Evolutionary conservation across 2,329 filamentous ascomycete genomes (phyloP).

Genomic region (Alternaria rosae): DNA sequence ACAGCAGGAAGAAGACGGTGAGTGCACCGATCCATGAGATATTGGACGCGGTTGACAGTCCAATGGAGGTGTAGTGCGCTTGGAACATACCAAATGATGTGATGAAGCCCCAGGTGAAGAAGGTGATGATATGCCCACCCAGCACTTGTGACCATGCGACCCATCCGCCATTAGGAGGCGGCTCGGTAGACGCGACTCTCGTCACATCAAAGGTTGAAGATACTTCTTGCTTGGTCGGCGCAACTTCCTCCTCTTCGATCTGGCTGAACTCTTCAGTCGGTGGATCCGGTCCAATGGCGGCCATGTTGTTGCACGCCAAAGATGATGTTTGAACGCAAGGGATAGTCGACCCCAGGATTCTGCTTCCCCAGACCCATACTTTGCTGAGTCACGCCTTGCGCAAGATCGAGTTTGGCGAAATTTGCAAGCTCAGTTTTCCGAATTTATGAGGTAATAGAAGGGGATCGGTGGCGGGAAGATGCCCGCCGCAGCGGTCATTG

Average conservation of each 20-base stretch:
- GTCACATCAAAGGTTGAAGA: conserved; percentile 6
- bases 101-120: conserved; percentile 50
- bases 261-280: neutral
- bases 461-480: neutral
- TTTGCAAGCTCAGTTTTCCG: neutral
- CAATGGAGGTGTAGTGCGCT: conserved; percentile 36
- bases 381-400: conserved; percentile 2
- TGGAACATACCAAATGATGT: conserved; percentile 44
- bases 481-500: neutral
- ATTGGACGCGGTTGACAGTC: conserved; percentile 20
- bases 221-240: neutral
- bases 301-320: conserved; percentile 1
- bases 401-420: neutral
- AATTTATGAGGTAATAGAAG: conserved; percentile 1
- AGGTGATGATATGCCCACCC: conserved; percentile 50
- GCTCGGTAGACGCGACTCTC: conserved; percentile 17
- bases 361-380: conserved; percentile 3
- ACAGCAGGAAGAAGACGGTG: conserved; percentile 41
- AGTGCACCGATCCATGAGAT: conserved; percentile 49
- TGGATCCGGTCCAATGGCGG: conserved; percentile 2
- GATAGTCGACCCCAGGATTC: neutral
- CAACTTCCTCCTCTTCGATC: neutral
- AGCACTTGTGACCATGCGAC: conserved; percentile 52
- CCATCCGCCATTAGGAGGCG: conserved; percentile 55
- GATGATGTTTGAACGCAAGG: neutral